These are phyloP conservation scores for Coemansia sp. DNA, from an alignment of 192 early-diverging fungal species.

Conservation along the genomic window DNA sequence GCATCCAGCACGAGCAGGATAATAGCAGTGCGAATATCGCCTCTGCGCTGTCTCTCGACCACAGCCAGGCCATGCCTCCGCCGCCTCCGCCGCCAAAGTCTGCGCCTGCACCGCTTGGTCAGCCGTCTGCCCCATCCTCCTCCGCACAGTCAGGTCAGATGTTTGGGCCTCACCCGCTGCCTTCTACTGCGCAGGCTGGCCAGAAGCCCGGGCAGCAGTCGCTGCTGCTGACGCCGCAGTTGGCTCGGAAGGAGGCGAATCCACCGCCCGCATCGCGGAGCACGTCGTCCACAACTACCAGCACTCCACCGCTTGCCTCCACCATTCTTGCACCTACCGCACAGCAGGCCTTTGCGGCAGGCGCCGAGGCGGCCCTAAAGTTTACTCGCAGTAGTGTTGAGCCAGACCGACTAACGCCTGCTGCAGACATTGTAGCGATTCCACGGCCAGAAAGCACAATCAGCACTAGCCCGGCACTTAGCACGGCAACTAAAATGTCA, in stretches of 20 bases:
- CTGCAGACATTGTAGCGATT: not conserved
- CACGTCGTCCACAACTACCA: slow-evolving; percentile 16
- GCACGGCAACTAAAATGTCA: slow-evolving; percentile 31
- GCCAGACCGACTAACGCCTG: not conserved
- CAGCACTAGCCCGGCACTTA: slow-evolving; percentile 41
- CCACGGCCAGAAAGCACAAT: slow-evolving; percentile 5
- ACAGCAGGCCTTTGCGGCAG: not conserved
- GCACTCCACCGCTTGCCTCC: slow-evolving; percentile 26
- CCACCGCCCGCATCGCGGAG: slow-evolving; percentile 10
- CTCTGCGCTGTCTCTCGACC: not conserved
- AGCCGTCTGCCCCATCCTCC: not conserved
- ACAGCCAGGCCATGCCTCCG: slow-evolving; percentile 5
- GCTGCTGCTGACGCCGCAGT: not conserved
- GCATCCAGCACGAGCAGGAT: not conserved
- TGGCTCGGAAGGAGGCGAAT: not conserved
- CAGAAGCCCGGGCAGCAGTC: not conserved
- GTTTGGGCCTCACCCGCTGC: not conserved
- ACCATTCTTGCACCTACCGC: slow-evolving; percentile 5
- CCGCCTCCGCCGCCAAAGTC: not conserved
- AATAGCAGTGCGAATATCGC: not conserved
- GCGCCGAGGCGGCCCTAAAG: not conserved
- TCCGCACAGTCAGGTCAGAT: not conserved
- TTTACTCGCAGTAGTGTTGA: not conserved
- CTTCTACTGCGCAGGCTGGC: not conserved
- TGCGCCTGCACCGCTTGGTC: not conserved